A percentile compares a stretch with the other conserved stretches of the same genome.
Conservation (phyloP, 495 filamentous ascomycete species). For the Tuber indicum region DNA sequence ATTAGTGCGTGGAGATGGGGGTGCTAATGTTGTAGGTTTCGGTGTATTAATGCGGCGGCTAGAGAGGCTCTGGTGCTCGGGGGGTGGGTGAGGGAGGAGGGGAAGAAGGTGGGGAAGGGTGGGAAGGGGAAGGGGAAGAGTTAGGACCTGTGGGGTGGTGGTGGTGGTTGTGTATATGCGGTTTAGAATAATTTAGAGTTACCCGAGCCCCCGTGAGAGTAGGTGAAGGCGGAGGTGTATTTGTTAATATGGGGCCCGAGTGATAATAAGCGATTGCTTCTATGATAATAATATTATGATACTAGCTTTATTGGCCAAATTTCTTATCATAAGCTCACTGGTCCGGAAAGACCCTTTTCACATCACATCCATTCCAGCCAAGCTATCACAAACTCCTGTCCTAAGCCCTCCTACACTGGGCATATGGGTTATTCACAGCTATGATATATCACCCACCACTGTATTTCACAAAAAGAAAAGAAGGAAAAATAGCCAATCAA, state of each 20-base stretch:
- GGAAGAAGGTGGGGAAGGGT: neutral
- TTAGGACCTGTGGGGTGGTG: neutral
- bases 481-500: neutral
- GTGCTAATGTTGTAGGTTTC: constrained; percentile 49
- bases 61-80: constrained; percentile 77
- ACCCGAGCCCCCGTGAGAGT: neutral
- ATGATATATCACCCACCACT: neutral
- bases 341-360: neutral
- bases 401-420: neutral
- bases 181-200: neutral
- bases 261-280: neutral
- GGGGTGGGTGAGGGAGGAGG: constrained; percentile 51
- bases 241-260: neutral
- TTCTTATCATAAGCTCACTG: neutral
- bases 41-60: constrained; percentile 77
- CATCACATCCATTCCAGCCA: neutral
- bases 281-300: no score
- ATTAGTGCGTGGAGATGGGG: neutral
- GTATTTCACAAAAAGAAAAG: neutral
- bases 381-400: neutral
- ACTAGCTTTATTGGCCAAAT: neutral
- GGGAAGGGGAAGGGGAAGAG: neutral
- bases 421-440: neutral
- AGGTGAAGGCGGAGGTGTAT: neutral
- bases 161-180: neutral